Evolutionary conservation across 106 monocot species (phyloP), one percentile per base, ranked within the genome.

Genomic region (Acorus calamus): DNA sequence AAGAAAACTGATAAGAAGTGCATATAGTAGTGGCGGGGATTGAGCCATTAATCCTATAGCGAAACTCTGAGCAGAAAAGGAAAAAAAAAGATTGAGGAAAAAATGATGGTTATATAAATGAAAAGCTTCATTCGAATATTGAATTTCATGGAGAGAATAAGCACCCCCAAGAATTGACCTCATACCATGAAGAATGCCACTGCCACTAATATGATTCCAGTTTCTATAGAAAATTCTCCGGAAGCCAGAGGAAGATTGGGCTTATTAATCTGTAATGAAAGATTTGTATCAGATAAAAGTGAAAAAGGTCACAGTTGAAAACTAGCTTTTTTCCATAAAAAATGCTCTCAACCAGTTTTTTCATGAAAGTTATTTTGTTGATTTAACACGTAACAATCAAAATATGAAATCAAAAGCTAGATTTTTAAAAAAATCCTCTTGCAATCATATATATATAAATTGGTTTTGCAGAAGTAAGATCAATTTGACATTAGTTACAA

Each of bases 241-340:
- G 80, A 80, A 57, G 80, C 80, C 47, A 76, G 62, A 11, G 80
- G 80, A 49, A 80, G 71, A 44, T 4, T 62, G 6, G 83, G 83
- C 53, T 83, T 79, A 65, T 83, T 83, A 11, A 83, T 55, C 82
- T 83, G 64, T 43, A 46, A 66, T 44, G 11, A 11, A 42, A 43
- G 8, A 1, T 44, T 53, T 8, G 10, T 8, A 42, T 65, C 4
- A 54, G 0, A 65, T 53, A 5, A 4, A 55, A 66, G 0, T 28
- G 28, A 28, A 28, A 0, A 28, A 28, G 28, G 28, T 28, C 28
- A 28, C 28, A 28, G 0, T 28, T 28, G 28, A 28, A 28, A 28
- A 28, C 28, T 28, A 28, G 28, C 28, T 28, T 28, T 28, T 28
- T 28, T 28, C 28, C 28, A 28, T 28, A 28, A 28, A 28, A 28